These are phyloP conservation scores for Citrus australasica DNA, from an alignment of 345 rosid species.

Conservation along the genomic window DNA sequence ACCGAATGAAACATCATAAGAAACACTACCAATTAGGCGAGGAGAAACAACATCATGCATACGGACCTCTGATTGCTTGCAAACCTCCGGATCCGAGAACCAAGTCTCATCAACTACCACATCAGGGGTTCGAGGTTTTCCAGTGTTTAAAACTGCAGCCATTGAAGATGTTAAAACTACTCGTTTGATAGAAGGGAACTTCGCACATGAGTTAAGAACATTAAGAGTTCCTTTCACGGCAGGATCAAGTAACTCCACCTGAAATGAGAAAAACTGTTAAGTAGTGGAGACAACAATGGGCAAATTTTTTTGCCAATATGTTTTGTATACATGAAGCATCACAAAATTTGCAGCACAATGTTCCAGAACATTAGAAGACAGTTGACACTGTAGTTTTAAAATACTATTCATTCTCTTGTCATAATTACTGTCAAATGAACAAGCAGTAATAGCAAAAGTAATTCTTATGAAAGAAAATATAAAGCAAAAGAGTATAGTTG, in stretches of 20 bases:
- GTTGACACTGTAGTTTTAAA: not conserved
- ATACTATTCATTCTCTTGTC: not conserved
- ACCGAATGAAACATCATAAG: not conserved
- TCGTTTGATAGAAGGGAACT: constrained; percentile 60
- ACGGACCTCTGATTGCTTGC: constrained; percentile 51
- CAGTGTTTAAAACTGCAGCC: constrained; percentile 61
- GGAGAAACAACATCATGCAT: not conserved
- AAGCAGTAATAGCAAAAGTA: not conserved
- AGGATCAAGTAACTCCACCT: constrained; percentile 83
- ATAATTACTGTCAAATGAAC: not conserved
- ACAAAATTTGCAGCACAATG: not conserved
- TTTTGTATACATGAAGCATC: not conserved
- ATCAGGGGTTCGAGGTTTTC: constrained; percentile 69
- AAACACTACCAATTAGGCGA: not conserved
- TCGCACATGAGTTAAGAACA: constrained; percentile 71
- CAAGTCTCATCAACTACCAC: constrained; percentile 79
- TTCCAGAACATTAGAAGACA: not conserved
- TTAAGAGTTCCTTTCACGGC: constrained; percentile 89
- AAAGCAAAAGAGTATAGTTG: not conserved
- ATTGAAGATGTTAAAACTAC: constrained; percentile 79
- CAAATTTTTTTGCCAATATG: not conserved
- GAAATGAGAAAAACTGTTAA: constrained; percentile 16
- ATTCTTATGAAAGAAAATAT: not conserved
- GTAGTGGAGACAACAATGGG: not conserved
- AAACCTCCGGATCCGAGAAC: constrained; percentile 57